These are phyloP conservation scores for Exserohilum rostratum DNA, from an alignment of 2,329 filamentous ascomycete species.

Conservation along the genomic window DNA sequence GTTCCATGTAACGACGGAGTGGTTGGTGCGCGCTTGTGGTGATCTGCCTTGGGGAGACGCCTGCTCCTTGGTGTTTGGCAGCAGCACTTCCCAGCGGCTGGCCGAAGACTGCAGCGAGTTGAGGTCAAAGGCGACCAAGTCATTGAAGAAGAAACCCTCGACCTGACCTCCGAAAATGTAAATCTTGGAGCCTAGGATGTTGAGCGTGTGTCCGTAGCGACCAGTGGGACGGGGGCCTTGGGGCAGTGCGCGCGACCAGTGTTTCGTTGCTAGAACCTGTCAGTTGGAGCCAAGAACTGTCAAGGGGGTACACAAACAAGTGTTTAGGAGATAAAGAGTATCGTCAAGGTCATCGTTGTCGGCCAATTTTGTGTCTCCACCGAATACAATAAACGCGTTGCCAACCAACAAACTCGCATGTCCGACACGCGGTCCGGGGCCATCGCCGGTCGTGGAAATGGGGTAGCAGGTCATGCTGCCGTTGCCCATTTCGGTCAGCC, in stretches of 20 bases:
- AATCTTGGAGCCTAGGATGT: conserved; percentile 95
- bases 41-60: conserved; percentile 36
- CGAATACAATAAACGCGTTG: conserved; percentile 98
- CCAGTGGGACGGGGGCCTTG: conserved; percentile 84
- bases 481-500: conserved; percentile 90
- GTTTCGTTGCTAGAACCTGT: conserved; percentile 76
- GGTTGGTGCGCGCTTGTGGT: conserved; percentile 91
- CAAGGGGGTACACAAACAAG: conserved; percentile 69
- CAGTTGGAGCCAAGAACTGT: conserved; percentile 19
- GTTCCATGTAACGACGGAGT: conserved; percentile 87
- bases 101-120: conserved; percentile 90
- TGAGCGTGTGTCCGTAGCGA: conserved; percentile 93
- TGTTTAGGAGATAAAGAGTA: conserved; percentile 94
- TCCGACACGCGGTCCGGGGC: conserved; percentile 91
- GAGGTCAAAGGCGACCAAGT: conserved; percentile 90
- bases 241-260: conserved; percentile 95
- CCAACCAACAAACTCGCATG: conserved; percentile 93
- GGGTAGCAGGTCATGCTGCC: conserved; percentile 89
- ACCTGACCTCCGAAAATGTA: conserved; percentile 98
- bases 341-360: conserved; percentile 91
- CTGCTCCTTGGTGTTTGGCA: conserved; percentile 72
- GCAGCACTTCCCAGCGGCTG: conserved; percentile 94
- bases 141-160: conserved; percentile 97
- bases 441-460: conserved; percentile 88
- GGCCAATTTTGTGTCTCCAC: conserved; percentile 96